Base-by-base conservation (phyloP, 2,329 filamentous ascomycete genomes). In the Cercospora sp. region DNA sequence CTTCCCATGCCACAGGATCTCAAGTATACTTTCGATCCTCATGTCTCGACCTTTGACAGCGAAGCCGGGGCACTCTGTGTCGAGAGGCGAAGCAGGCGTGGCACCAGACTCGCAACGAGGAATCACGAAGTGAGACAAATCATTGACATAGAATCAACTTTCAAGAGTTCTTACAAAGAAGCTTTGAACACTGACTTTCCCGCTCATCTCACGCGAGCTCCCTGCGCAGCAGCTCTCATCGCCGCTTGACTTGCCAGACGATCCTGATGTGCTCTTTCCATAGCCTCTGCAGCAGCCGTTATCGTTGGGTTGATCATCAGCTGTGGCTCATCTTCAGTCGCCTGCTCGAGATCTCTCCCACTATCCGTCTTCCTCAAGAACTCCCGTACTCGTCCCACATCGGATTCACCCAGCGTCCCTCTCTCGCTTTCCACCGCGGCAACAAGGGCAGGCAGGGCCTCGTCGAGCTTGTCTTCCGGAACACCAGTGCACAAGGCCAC, bases 371-470 rank as follows among this genome's bases (percentile, higher is more conserved):
- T 90, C 31, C 90, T 87, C 66, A 96, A 81, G 76, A 96, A 96
- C 63, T 93, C 88, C 73, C 91, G 85, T 12, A 96, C 91, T 8
- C 93, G 83, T 0, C 87, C 88, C 8, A 94, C 88, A 76, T 96
- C 92, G 60, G 78, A 65, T 42, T 75, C 72, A 7, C 71, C 72
- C 42, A 76, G 60, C 4, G 68, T 71, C 1, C 73, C 72, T 57
- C 70, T 87, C 78, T 97, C 94, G 75, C 93, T 96, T 80, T 97
- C 94, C 2, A 98, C 91, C 2, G 95, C 95, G 70, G 92, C 89
- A 58, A 96, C 87, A 53, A 99, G 83, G 2, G 89, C 89, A 63
- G 93, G 91, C 0, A 97, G 84, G 62, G 93, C 87, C 66, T 87
- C 87, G 73, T 98, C 95, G 13, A 98, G 91, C 67, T 92, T 87